Conservation (phyloP, 768 basidiomycete species). For the Leccinum broughii region DNA sequence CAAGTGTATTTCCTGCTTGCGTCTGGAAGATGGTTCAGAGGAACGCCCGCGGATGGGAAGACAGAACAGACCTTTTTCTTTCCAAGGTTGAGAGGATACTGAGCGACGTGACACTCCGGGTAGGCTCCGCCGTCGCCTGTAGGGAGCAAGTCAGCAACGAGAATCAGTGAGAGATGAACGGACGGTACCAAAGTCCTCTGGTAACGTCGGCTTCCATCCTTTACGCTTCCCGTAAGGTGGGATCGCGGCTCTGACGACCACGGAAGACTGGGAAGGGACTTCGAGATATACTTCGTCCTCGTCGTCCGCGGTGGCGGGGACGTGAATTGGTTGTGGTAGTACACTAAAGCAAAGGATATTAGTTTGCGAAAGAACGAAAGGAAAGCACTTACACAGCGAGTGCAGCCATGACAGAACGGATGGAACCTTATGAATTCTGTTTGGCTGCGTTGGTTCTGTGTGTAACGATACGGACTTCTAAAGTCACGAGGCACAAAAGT, state of each 20-base stretch:
- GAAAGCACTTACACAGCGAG: constrained; percentile 67
- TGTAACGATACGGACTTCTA: too few relatives aligned
- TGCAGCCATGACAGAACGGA: constrained; percentile 52
- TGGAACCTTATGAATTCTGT: constrained; percentile 11
- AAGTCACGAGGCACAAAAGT: too few relatives aligned
- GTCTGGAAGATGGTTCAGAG: constrained; percentile 48
- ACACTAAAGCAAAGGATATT: constrained; percentile 40
- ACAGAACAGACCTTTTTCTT: constrained; percentile 76
- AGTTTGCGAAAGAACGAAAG: neutral
- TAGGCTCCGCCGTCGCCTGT: constrained; percentile 83
- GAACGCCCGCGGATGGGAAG: neutral
- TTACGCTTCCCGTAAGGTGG: constrained; percentile 86
- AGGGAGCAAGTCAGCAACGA: constrained; percentile 3
- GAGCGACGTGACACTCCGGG: constrained; percentile 95
- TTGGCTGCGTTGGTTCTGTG: constrained; percentile 25
- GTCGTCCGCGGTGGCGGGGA: constrained; percentile 55
- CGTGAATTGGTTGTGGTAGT: constrained; percentile 66
- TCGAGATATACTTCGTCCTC: constrained; percentile 50
- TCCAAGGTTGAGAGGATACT: constrained; percentile 95
- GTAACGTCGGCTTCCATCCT: constrained; percentile 83
- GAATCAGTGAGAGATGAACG: constrained; percentile 5
- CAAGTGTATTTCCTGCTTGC: constrained; percentile 90
- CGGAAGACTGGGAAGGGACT: constrained; percentile 31
- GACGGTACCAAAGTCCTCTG: constrained; percentile 78
- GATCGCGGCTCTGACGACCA: constrained; percentile 53